A percentile compares a stretch with the other conserved stretches of the same genome.
phyloP scores from a whole-genome alignment of 192 early-diverging fungal species.

The Lobosporangium transversale region DNA sequence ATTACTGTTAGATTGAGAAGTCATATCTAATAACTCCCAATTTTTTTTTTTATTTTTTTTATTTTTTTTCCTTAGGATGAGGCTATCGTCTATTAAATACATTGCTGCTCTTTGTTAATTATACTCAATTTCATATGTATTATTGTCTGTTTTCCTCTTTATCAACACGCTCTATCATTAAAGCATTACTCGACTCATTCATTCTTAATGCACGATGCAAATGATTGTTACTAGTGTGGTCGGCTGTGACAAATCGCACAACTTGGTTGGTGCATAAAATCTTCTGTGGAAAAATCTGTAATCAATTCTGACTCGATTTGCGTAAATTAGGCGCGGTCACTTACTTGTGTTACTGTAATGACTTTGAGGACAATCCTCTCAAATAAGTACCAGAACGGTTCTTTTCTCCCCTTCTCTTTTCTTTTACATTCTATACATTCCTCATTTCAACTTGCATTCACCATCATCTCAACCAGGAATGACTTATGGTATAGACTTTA shows the following conservation, averaged over 20 bases:
- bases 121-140: not conserved
- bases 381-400: not conserved
- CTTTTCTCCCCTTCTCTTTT: not conserved
- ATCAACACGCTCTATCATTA: conserved; percentile 4
- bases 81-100: conserved; percentile 30
- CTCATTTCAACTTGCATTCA: too few species aligned
- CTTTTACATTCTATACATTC: not conserved
- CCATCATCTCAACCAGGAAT: not conserved
- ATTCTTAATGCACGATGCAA: too few species aligned
- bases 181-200: too few species aligned
- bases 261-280: too few species aligned
- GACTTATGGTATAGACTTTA: not conserved
- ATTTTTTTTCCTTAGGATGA: conserved; percentile 19
- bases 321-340: too few species aligned
- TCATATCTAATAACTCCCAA: not conserved
- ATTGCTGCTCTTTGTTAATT: not conserved
- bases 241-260: too few species aligned
- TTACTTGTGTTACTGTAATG: too few species aligned
- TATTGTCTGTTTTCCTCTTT: conserved; percentile 8
- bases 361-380: too few species aligned
- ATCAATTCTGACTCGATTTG: conserved; percentile 17
- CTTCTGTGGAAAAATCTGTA: too few species aligned
- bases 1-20: not conserved
- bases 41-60: not conserved
- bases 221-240: too few species aligned